Percentiles rank a stretch among this genome's conserved stretches.
Evolutionary conservation across 805 yeast genomes (phyloP).

Genomic region (Spathaspora hagerdaliae): DNA sequence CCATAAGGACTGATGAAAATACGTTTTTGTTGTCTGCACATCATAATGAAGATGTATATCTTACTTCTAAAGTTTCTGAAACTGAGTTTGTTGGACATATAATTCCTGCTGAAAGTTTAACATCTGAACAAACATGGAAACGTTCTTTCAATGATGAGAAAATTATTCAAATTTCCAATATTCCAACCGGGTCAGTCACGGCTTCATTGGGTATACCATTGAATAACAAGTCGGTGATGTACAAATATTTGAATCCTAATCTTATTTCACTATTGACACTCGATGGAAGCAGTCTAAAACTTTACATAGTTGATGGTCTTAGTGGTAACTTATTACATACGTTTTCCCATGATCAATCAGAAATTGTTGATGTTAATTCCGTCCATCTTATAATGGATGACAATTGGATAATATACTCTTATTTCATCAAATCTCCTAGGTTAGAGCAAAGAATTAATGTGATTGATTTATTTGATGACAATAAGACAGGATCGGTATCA

Average conservation of each 20-base stretch:
- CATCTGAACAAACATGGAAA: slow-evolving; percentile 26
- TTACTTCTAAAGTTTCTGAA: background rate
- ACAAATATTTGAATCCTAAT: slow-evolving; percentile 81
- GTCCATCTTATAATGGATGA: slow-evolving; percentile 67
- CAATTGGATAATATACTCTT: slow-evolving; percentile 75
- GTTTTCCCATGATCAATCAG: slow-evolving; percentile 37
- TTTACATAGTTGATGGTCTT: slow-evolving; percentile 61
- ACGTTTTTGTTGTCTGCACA: background rate
- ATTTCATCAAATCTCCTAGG: slow-evolving; percentile 46
- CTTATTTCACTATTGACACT: slow-evolving; percentile 46
- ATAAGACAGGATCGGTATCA: slow-evolving; percentile 14
- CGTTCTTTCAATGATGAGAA: slow-evolving; percentile 15
- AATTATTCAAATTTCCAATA: slow-evolving; percentile 13
- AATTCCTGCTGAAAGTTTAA: slow-evolving; percentile 6
- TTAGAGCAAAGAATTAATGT: slow-evolving; percentile 58
- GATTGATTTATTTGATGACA: slow-evolving; percentile 69
- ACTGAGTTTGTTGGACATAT: slow-evolving; percentile 18
- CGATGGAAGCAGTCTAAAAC: slow-evolving; percentile 24
- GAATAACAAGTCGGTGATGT: slow-evolving; percentile 68
- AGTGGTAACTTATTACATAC: slow-evolving; percentile 61
- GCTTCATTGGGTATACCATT: slow-evolving; percentile 64
- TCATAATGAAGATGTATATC: background rate
- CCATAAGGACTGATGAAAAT: background rate
- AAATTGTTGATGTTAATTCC: slow-evolving; percentile 33
- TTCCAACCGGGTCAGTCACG: slow-evolving; percentile 19